phyloP scores from a whole-genome alignment of 805 yeast species.

The Suhomyces canberraensis region DNA sequence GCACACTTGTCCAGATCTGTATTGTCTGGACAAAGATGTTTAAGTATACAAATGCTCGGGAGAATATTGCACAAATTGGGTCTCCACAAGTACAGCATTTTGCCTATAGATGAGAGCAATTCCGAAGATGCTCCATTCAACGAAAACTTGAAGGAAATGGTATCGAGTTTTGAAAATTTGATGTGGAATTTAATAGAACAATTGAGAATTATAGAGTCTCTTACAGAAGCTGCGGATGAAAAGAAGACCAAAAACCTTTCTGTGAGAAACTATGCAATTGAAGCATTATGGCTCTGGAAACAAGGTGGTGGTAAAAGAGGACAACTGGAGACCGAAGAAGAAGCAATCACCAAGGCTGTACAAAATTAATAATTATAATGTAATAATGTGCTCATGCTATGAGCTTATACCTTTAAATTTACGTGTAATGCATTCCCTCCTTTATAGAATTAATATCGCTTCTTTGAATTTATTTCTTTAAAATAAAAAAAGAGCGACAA shows the following conservation, averaged over 20 bases:
- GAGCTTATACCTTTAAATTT: too few species aligned
- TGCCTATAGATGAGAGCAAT: constrained; percentile 42
- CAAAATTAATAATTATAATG: constrained; percentile 7
- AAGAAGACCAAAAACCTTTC: constrained; percentile 59
- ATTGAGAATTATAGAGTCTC: constrained; percentile 58
- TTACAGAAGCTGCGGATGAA: constrained; percentile 70
- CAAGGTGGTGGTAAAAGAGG: constrained; percentile 44
- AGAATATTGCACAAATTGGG: constrained; percentile 81
- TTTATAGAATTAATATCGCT: too few species aligned
- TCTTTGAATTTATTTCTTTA: too few species aligned
- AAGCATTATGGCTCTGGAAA: constrained; percentile 89
- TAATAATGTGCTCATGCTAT: too few species aligned
- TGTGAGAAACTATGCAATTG: constrained; percentile 79
- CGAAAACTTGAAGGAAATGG: constrained; percentile 21
- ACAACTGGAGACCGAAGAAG: constrained; percentile 21
- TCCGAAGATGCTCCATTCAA: constrained; percentile 37
- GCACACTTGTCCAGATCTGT: constrained; percentile 76
- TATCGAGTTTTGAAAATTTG: constrained; percentile 44
- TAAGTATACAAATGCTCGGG: constrained; percentile 85
- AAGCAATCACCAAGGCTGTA: constrained; percentile 21
- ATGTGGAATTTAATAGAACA: constrained; percentile 73
- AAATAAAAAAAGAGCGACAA: too few species aligned
- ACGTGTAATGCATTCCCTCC: too few species aligned
- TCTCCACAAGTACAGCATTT: constrained; percentile 50
- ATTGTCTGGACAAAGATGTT: constrained; percentile 78